Conservation (phyloP, 345 rosid species). For the Laguncularia racemosa region DNA sequence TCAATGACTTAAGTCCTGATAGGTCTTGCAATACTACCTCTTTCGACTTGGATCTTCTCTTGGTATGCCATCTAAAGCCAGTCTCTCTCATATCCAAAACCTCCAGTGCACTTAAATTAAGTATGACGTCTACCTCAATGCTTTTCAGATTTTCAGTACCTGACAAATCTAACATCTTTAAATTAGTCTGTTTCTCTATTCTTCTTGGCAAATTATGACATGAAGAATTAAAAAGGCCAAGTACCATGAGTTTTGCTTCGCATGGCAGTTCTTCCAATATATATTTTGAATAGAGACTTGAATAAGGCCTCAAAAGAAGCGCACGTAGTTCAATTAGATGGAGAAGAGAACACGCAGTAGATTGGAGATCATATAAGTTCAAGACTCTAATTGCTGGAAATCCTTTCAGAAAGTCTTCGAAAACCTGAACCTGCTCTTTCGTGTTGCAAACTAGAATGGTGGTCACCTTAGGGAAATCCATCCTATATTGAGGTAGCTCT, state of each 20-base stretch:
- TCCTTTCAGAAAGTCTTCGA: constrained; percentile 18
- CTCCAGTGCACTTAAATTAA: constrained; percentile 25
- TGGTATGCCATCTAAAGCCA: constrained; percentile 12
- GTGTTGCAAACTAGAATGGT: constrained; percentile 32
- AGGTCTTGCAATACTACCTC: too few relatives aligned
- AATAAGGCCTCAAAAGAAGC: constrained; percentile 26
- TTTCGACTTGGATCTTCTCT: too few relatives aligned
- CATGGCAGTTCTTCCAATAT: constrained; percentile 23
- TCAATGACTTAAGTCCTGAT: too few relatives aligned
- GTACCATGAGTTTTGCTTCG: constrained; percentile 21
- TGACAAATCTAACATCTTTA: constrained; percentile 26
- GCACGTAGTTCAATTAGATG: constrained; percentile 20
- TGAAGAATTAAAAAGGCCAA: constrained; percentile 32
- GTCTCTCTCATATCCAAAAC: constrained; percentile 35
- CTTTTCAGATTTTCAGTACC: constrained; percentile 29
- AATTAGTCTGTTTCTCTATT: constrained; percentile 18
- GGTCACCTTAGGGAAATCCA: constrained; percentile 16
- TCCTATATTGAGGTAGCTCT: constrained; percentile 11
- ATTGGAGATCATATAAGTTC: constrained; percentile 28
- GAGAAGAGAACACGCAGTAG: constrained; percentile 25
- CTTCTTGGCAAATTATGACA: constrained; percentile 24
- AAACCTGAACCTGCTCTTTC: constrained; percentile 14
- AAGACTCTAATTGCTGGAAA: constrained; percentile 23
- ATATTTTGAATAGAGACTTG: constrained; percentile 1
- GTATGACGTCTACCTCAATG: constrained; percentile 22